These are phyloP conservation scores for Boletus fagicola DNA, from an alignment of 768 basidiomycete species.

Conservation along the genomic window DNA sequence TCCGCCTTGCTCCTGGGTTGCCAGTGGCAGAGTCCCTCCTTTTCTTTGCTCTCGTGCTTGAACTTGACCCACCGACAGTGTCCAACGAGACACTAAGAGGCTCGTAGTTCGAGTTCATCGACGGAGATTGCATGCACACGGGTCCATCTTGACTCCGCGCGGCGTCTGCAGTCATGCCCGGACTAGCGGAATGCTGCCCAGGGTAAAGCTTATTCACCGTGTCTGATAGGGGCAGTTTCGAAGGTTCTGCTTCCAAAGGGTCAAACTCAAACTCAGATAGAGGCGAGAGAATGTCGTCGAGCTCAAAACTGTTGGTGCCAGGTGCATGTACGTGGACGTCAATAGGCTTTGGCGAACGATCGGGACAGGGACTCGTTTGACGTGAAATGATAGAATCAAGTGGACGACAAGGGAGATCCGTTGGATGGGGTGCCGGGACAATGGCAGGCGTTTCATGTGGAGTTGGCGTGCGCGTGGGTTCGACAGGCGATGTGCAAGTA, in stretches of 20 bases:
- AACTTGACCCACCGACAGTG: not conserved
- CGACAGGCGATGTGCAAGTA: slow-evolving; percentile 11
- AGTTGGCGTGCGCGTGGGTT: slow-evolving; percentile 2
- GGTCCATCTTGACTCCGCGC: not conserved
- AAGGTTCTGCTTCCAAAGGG: slow-evolving; percentile 18
- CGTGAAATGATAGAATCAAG: slow-evolving; percentile 1
- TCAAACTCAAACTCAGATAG: slow-evolving; percentile 28
- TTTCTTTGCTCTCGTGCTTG: slow-evolving; percentile 11
- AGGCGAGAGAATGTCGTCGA: slow-evolving; percentile 15
- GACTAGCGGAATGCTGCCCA: slow-evolving; percentile 1
- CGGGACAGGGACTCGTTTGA: not conserved
- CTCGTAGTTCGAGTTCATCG: not conserved
- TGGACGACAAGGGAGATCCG: not conserved
- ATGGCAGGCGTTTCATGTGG: not conserved
- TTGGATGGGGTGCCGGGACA: not conserved
- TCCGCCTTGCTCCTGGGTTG: not conserved
- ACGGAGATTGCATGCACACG: not conserved
- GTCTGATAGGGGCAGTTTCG: slow-evolving; percentile 22
- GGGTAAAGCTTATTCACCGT: slow-evolving; percentile 20
- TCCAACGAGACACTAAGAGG: not conserved
- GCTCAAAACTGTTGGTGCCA: not conserved
- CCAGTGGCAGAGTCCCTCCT: not conserved
- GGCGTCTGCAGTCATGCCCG: not conserved
- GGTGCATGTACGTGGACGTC: not conserved
- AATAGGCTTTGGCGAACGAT: not conserved